Conservation (phyloP, 2,329 filamentous ascomycete species). For the Apiospora pterosperma region DNA sequence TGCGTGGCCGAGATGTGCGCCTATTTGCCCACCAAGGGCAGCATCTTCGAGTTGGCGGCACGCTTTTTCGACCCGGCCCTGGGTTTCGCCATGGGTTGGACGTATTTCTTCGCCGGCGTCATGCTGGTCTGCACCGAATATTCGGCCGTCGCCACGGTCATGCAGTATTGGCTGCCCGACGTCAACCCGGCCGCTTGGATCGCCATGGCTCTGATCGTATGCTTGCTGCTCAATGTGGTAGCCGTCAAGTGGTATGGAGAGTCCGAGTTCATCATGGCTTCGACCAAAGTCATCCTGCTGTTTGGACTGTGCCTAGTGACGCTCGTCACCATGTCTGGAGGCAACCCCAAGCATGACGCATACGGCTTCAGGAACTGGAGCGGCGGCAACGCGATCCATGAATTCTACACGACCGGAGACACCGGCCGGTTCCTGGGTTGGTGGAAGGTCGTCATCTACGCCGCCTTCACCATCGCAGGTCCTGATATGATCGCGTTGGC, state of each 20-base stretch:
- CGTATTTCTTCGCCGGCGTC: slow-evolving; percentile 44
- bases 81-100: slow-evolving; percentile 53
- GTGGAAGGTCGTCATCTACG: slow-evolving; percentile 47
- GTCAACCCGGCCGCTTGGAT: slow-evolving; percentile 48
- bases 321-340: slow-evolving; percentile 61
- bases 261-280: slow-evolving; percentile 55
- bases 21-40: slow-evolving; percentile 51
- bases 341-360: slow-evolving; percentile 53
- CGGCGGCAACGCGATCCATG: slow-evolving; percentile 11
- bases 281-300: slow-evolving; percentile 42
- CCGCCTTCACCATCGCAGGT: slow-evolving; percentile 55
- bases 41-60: slow-evolving; percentile 51
- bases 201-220: slow-evolving; percentile 41
- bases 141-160: slow-evolving; percentile 40
- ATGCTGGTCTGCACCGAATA: slow-evolving; percentile 45
- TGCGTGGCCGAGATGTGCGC: slow-evolving; percentile 56
- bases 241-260: slow-evolving; percentile 43
- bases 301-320: slow-evolving; percentile 57
- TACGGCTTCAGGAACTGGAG: slow-evolving; percentile 53
- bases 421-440: slow-evolving; percentile 57
- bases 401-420: slow-evolving; percentile 30
- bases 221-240: slow-evolving; percentile 43
- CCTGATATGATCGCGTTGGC: slow-evolving; percentile 51
- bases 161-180: slow-evolving; percentile 39
- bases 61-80: slow-evolving; percentile 55